These are phyloP conservation scores for Cladosporium sphaerospermum DNA, from an alignment of 2,329 filamentous ascomycete species.

Conservation along the genomic window DNA sequence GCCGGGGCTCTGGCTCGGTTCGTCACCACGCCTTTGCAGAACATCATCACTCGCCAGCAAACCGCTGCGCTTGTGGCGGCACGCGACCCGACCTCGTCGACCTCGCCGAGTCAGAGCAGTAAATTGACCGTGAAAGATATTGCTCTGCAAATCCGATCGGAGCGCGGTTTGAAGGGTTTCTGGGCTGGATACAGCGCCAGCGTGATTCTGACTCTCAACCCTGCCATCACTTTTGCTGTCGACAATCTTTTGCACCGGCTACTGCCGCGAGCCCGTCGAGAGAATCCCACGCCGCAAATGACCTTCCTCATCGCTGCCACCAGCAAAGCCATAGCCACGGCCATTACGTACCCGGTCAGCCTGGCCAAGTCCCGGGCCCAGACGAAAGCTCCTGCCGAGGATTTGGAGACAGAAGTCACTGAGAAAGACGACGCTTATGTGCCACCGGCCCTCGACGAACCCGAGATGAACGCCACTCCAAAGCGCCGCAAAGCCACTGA, in stretches of 20 bases:
- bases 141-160: conserved; percentile 54
- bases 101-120: conserved; percentile 20
- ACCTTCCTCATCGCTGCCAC: conserved; percentile 66
- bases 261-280: conserved; percentile 48
- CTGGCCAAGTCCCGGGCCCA: conserved; percentile 78
- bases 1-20: conserved; percentile 70
- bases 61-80: conserved; percentile 52
- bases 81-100: conserved; percentile 29
- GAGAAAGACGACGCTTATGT: conserved; percentile 16
- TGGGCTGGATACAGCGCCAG: conserved; percentile 85
- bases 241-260: conserved; percentile 65
- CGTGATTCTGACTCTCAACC: conserved; percentile 75
- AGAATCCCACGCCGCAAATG: conserved; percentile 47
- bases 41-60: conserved; percentile 77
- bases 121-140: conserved; percentile 48
- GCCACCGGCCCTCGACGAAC: conserved; percentile 14
- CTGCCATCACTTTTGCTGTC: conserved; percentile 77
- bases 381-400: conserved; percentile 40
- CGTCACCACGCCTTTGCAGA: conserved; percentile 73
- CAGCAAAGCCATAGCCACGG: conserved; percentile 71
- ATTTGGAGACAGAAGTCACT: conserved; percentile 22
- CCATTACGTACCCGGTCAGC: conserved; percentile 77
- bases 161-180: conserved; percentile 68
- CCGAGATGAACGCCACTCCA: conserved; percentile 12
- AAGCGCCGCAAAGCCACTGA: conserved; percentile 6